Evolutionary conservation across 2,329 filamentous ascomycete genomes (phyloP).

Genomic region (Penicillium sp.): DNA sequence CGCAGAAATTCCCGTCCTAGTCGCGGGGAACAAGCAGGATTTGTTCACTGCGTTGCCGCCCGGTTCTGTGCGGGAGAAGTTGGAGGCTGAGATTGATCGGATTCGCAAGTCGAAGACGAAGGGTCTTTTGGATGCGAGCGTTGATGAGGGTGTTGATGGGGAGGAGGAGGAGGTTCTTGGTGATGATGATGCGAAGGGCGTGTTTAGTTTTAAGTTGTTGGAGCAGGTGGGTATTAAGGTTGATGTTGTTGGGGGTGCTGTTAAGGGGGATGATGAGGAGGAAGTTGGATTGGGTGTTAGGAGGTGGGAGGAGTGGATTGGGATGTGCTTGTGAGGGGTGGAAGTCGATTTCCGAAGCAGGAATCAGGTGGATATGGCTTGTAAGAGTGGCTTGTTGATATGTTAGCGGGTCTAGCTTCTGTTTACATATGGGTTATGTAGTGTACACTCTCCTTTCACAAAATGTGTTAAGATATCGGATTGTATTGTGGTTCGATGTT

Average conservation of each 20-base stretch:
- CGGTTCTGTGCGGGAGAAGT: constrained; percentile 70
- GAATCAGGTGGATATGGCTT: too few relatives aligned
- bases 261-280: constrained; percentile 60
- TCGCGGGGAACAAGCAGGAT: constrained; percentile 95
- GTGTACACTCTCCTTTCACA: neutral
- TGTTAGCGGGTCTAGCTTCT: neutral
- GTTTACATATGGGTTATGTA: neutral
- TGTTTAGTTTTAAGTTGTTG: constrained; percentile 81
- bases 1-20: constrained; percentile 70
- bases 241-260: constrained; percentile 71
- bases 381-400: too few relatives aligned
- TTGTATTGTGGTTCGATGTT: too few relatives aligned
- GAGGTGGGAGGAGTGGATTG: constrained; percentile 92
- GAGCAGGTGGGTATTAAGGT: constrained; percentile 80
- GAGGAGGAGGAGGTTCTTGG: constrained; percentile 85
- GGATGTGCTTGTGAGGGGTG: constrained; percentile 64
- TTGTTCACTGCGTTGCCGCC: constrained; percentile 90
- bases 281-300: constrained; percentile 71
- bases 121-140: constrained; percentile 79
- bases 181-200: constrained; percentile 75
- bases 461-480: neutral
- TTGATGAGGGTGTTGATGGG: constrained; percentile 60
- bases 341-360: too few relatives aligned
- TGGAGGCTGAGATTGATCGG: constrained; percentile 81
- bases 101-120: constrained; percentile 78